Conservation (phyloP, 2,329 filamentous ascomycete species). For the Alternaria hordeiaustralica region DNA sequence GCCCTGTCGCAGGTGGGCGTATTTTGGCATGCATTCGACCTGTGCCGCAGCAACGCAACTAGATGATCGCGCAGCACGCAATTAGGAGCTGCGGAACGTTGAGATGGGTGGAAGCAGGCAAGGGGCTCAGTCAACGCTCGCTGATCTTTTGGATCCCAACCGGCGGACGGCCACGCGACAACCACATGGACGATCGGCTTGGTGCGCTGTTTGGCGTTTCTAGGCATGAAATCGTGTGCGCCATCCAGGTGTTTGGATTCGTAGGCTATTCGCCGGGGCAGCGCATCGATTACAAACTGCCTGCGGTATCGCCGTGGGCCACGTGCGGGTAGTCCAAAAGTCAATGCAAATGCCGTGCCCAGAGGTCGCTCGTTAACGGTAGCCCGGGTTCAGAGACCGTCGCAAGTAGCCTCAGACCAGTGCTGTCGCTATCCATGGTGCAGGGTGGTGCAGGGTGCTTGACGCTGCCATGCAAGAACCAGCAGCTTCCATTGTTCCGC, state of each 20-base stretch:
- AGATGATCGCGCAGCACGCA: conserved; percentile 18
- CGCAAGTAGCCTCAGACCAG: conserved; percentile 6
- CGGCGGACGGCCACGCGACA: conserved; percentile 20
- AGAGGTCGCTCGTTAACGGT: conserved; percentile 1
- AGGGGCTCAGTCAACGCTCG: not conserved
- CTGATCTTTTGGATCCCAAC: conserved; percentile 1
- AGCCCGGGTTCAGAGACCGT: conserved; percentile 9
- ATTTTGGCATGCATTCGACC: conserved; percentile 7
- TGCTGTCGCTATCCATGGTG: not conserved
- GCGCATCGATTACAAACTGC: not conserved
- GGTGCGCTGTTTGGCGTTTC: conserved; percentile 9
- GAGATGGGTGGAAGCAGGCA: not conserved
- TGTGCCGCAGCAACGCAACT: conserved; percentile 11
- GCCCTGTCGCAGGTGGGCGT: conserved; percentile 1
- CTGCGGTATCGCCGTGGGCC: conserved; percentile 1
- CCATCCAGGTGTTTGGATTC: conserved; percentile 8
- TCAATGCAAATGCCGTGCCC: not conserved
- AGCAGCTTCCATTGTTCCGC: conserved; percentile 27
- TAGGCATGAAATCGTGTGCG: conserved; percentile 6
- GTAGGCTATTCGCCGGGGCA: not conserved
- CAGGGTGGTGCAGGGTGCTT: not conserved
- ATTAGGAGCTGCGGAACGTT: conserved; percentile 5
- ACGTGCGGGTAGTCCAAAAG: not conserved
- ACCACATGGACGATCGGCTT: conserved; percentile 19
- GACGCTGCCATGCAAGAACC: not conserved